These are phyloP conservation scores for Chytriomyces sp. DNA, from an alignment of 192 early-diverging fungal genomes.

Conservation along the genomic window DNA sequence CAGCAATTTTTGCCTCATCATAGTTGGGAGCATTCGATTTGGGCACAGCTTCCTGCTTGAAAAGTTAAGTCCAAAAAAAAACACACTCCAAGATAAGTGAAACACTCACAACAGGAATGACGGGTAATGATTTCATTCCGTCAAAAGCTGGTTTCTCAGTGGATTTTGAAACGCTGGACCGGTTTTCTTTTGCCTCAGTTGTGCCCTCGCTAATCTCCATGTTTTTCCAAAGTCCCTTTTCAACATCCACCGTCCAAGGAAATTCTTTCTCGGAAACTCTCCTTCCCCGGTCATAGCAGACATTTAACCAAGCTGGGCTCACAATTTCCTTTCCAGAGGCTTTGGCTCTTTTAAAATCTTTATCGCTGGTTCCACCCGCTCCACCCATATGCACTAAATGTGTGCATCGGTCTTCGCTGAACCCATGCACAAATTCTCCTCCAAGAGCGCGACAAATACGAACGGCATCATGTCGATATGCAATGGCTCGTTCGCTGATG, in stretches of 20 bases:
- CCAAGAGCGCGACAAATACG: constrained; percentile 39
- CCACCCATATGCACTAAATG: constrained; percentile 47
- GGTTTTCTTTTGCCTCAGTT: neutral
- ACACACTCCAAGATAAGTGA: no score
- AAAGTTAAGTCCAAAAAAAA: no score
- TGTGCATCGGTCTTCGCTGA: constrained; percentile 44
- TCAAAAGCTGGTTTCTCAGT: no score
- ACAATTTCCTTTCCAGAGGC: constrained; percentile 40
- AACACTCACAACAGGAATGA: no score
- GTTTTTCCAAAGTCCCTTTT: constrained; percentile 29
- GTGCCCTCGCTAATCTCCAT: constrained; percentile 29
- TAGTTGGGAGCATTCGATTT: no score
- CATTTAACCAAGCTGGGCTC: constrained; percentile 45
- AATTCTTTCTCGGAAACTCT: constrained; percentile 47
- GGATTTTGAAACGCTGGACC: no score
- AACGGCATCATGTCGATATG: constrained; percentile 29
- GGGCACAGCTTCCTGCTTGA: no score
- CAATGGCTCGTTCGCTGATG: constrained; percentile 27
- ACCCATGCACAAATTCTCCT: constrained; percentile 37
- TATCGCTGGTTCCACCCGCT: neutral
- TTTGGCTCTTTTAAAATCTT: constrained; percentile 47
- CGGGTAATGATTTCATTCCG: no score
- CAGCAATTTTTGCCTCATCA: no score
- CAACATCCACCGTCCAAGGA: constrained; percentile 51
- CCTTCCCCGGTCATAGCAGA: constrained; percentile 39